Evolutionary conservation across 805 yeast genomes (phyloP), one percentile per base, ranked within the genome.

Genomic region (Starmerella tilneyi): DNA sequence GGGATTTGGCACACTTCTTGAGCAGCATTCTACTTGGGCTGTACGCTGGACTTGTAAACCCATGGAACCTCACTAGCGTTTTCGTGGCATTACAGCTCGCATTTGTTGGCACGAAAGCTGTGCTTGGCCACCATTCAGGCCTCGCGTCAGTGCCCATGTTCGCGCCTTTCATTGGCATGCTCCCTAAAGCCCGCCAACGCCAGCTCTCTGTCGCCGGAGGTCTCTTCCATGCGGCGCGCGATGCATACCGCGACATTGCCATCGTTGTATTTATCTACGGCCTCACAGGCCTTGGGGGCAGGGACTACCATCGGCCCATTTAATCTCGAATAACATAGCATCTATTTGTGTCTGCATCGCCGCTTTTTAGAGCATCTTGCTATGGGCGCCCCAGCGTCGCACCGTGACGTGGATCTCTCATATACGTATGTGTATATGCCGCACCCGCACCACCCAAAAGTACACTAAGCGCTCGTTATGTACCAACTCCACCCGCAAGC

Each of bases 191-290:
- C 12, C 56, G 58, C 40, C 49, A 53, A 27, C 43, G 48, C 16
- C 59, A 58, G 44, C 35, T 59, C 41, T 13, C 51, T 49, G 12
- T 45, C 45, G 48, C 52, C 34, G 47, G 47, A 41, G 20, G 50
- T 39, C 30, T 48, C 44, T n/a, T 55, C 32, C 42, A 22, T 24
- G 42, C 48, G 17, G 31, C 39, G 43, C 37, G 54, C 28, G 19
- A 43, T 40, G 51, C 55, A 20, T 55, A 54, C 50, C 45, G 48
- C 31, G 65, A 61, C 46, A 32, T 57, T 12, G 52, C 59, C 20
- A 36, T 60, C 27, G 49, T 54, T 1, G 41, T 62, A 38, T 58
- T 62, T 49, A 50, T 58, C 9, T 52, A 54, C 31, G 59, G 61
- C 20, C 30, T 50, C n/a, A 30, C 38, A 2, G 43, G 44, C 27